Base-by-base conservation (phyloP, 1,284 basidiomycete species). In the Quambalaria eucalypti region DNA sequence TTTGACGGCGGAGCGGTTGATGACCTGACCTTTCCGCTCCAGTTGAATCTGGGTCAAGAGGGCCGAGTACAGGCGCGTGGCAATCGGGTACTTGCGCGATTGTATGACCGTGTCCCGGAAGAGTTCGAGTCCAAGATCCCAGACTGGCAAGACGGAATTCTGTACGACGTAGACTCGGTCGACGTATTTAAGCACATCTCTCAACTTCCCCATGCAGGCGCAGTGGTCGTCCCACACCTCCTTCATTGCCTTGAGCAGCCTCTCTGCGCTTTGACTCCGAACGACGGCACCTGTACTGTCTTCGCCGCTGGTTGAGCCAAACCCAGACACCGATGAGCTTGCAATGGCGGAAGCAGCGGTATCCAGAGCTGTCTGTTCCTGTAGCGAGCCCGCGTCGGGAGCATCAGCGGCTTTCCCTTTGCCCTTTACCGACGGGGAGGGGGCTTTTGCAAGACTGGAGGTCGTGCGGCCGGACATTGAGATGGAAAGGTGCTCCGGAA, bases 111-210 rank as follows among this genome's bases (percentile, higher is more conserved):
- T 85, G 58, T 85, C 81, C 51, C 91, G 80, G 77, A 97, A 98
- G 25, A 96, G 81, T 28, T 85, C 80, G 19, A 90, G 79, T 5
- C 95, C 93, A 28, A 87, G 83, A 9, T 92, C 86, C 80, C 84
- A 86, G 48, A 88, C 90, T 50, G 84, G 81, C 10, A 61, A 63
- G 40, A 62, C 65, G 21, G 58, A 49, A 5, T 63, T 56, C n/a
- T 60, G 51, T 23, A 63, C 56, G n/a, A 74, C 73, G 28, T 73
- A 74, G 44, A 71, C 70, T 28, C 71, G 69, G 38, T 73, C 73
- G 87, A 98, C 93, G 76, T 99, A 99, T 72, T 88, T 90, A 64
- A 98, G 80, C 31, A 99, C 84, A 73, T 92, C 90, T 36, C 86
- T 84, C 56, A 99, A 77, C 74, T 92, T 90, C 42, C 82, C 81